These are phyloP conservation scores for Suillus brevipes DNA, from an alignment of 768 basidiomycete genomes.

Conservation along the genomic window DNA sequence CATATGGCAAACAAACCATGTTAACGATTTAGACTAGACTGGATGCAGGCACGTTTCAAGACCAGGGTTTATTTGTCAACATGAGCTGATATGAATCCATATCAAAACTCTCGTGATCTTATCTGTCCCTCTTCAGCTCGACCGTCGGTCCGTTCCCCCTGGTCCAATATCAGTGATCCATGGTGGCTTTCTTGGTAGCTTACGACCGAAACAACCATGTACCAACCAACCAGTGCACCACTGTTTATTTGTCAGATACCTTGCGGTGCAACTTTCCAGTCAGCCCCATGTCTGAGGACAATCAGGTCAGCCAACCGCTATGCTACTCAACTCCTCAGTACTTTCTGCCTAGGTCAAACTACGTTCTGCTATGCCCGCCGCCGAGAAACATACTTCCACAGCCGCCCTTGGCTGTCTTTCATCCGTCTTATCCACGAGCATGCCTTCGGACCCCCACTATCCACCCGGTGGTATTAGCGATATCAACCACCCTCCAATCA, in stretches of 20 bases:
- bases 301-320: neutral
- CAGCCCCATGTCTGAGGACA: neutral
- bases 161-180: neutral
- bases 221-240: neutral
- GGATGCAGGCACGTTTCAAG: neutral
- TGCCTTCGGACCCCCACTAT: conserved; percentile 13
- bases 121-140: neutral
- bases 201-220: neutral
- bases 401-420: neutral
- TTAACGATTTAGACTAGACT: neutral
- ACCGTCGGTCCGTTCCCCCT: neutral
- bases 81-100: neutral
- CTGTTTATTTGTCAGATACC: neutral
- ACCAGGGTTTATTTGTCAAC: neutral
- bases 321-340: neutral
- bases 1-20: neutral
- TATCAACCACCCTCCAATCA: conserved; percentile 12
- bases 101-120: neutral
- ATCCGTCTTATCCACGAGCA: neutral
- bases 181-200: neutral
- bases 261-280: neutral
- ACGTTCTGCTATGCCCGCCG: neutral
- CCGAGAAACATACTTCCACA: neutral
- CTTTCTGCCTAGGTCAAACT: neutral
- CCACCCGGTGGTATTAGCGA: conserved; percentile 15